Conservation (phyloP, 2,329 filamentous ascomycete species). For the Microsporum ferrugineum region DNA sequence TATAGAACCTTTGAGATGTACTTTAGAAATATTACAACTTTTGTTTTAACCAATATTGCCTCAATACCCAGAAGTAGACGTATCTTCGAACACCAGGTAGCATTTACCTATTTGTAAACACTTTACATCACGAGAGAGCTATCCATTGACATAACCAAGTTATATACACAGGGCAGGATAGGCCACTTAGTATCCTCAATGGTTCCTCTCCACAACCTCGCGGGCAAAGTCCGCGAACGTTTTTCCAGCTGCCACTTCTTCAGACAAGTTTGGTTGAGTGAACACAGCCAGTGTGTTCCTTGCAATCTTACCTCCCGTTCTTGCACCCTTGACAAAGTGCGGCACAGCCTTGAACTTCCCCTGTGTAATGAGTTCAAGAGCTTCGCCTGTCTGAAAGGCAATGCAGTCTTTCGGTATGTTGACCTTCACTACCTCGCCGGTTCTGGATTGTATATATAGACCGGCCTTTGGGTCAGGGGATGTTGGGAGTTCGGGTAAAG, state of each 20-base stretch:
- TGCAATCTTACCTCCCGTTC: constrained; percentile 49
- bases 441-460: constrained; percentile 84
- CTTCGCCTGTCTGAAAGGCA: constrained; percentile 91
- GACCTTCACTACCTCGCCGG: constrained; percentile 75
- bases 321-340: constrained; percentile 79
- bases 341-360: constrained; percentile 89
- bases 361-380: constrained; percentile 79
- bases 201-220: constrained; percentile 66
- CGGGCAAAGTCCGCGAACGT: constrained; percentile 64
- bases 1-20: not conserved
- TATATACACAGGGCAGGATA: not conserved
- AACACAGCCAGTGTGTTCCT: constrained; percentile 91
- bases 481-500: constrained; percentile 55
- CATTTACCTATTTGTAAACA: not conserved
- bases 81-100: not conserved
- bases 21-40: not conserved
- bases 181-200: constrained; percentile 30
- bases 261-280: constrained; percentile 84
- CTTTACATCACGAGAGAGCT: no score
- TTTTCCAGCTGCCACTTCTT: constrained; percentile 58
- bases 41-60: not conserved
- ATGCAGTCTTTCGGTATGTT: constrained; percentile 83
- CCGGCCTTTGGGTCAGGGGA: constrained; percentile 78
- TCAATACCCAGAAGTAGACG: no score
- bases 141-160: not conserved